A percentile compares a stretch with the other conserved stretches of the same genome.
Conservation (phyloP, 1,284 basidiomycete genomes). For the Trichosporon sp. region DNA sequence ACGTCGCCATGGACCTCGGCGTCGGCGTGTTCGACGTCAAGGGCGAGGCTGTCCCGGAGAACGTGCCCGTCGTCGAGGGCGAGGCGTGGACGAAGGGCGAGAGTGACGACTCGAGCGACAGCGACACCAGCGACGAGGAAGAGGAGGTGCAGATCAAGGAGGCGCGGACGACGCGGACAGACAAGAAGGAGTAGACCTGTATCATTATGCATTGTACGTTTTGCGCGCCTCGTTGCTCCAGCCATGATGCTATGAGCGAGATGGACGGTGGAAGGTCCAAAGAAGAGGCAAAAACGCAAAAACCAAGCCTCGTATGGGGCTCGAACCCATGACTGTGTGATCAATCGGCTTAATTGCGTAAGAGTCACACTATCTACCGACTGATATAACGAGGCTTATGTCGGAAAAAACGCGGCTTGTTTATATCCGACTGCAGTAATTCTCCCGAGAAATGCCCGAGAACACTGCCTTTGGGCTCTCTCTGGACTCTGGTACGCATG, state of each 20-base stretch:
- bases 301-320: constrained; percentile 3
- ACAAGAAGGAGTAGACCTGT: neutral
- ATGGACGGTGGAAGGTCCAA: neutral
- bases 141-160: constrained; percentile 4
- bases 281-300: neutral
- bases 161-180: neutral
- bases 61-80: constrained; percentile 25
- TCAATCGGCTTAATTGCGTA: neutral
- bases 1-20: constrained; percentile 32
- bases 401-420: neutral
- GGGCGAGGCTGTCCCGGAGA: constrained; percentile 10
- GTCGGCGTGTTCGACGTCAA: constrained; percentile 42
- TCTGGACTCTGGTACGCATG: no score
- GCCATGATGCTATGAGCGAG: neutral
- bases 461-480: no score
- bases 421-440: neutral
- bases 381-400: constrained; percentile 1
- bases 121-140: constrained; percentile 5
- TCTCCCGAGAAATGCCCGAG: no score
- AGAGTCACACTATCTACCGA: constrained; percentile 2
- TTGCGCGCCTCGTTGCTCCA: neutral
- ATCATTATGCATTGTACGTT: neutral
- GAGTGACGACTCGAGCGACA: neutral
- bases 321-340: constrained; percentile 4
- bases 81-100: constrained; percentile 8